These are phyloP conservation scores for Aspergillus texensis DNA, from an alignment of 2,329 filamentous ascomycete species.

Conservation along the genomic window DNA sequence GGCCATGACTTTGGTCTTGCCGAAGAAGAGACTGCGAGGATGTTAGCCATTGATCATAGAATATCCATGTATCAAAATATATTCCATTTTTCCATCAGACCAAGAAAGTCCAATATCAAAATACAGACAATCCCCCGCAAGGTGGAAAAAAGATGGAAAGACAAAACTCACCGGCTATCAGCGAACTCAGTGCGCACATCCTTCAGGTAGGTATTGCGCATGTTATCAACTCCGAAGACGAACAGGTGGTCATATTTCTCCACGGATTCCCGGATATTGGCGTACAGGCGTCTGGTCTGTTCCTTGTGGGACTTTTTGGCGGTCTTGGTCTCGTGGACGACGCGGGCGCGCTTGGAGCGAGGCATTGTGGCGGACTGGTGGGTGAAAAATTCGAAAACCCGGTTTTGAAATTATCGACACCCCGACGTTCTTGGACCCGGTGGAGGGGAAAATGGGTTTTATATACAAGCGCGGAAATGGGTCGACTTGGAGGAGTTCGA, in stretches of 20 bases:
- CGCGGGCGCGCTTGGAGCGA: slow-evolving; percentile 89
- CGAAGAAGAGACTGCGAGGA: slow-evolving; percentile 82
- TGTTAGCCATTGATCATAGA: slow-evolving; percentile 1
- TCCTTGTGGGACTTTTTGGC: slow-evolving; percentile 92
- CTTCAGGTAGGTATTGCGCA: slow-evolving; percentile 96
- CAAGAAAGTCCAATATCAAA: neutral
- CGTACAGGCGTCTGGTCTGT: slow-evolving; percentile 80
- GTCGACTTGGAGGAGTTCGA: slow-evolving; percentile 26
- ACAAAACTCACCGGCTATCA: slow-evolving; percentile 72
- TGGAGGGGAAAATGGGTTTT: slow-evolving; percentile 7
- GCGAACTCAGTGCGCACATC: slow-evolving; percentile 81
- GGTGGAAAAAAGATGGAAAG: neutral
- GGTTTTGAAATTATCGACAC: neutral
- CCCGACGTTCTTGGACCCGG: neutral
- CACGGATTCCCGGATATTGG: slow-evolving; percentile 82
- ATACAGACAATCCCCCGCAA: neutral
- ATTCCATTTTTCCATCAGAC: neutral
- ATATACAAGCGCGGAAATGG: slow-evolving; percentile 21
- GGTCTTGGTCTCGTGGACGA: slow-evolving; percentile 88
- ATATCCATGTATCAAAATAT: neutral
- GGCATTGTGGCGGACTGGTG: slow-evolving; percentile 67
- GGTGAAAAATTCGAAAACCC: neutral
- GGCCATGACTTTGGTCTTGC: slow-evolving; percentile 98
- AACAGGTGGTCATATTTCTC: slow-evolving; percentile 88
- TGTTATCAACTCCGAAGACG: slow-evolving; percentile 92